Base-by-base conservation (phyloP, 306 rosid genomes). In the Purshia tridentata region DNA sequence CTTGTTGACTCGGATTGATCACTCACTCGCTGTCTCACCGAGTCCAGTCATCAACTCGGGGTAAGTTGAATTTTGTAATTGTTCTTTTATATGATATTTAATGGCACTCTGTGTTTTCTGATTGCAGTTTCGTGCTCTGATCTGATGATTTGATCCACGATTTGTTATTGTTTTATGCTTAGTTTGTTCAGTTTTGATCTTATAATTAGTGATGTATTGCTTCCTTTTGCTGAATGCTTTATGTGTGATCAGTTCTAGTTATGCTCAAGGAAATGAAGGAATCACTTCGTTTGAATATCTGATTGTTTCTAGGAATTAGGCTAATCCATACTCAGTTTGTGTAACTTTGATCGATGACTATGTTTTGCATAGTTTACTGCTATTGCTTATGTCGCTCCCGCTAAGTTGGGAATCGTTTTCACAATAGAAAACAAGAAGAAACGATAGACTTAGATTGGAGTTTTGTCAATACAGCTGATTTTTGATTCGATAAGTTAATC, bases 31-130 rank as follows among this genome's bases (percentile, higher is more conserved):
- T 49, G 3, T 53, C 49, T 45, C 56, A 22, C 78, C 81, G 81
- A 76, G 72, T 85, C 83, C 29, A 75, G 72, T 69, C 75, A 16
- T 44, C 67, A 54, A 67, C 88, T 85, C 56, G 55, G 72, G 68
- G 77, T 73, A 37, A 6, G 91, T 81, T 46, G 6, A 39, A 45
- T 23, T 23, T 23, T 58, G 14, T 6, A 40, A 35, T 53, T 18
- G n/a, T 49, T 20, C 29, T 20, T 49, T 11, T 49, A 6, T 49
- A 12, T 55, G 45, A 18, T 13, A 46, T 23, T 29, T 29, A 12
- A 47, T 58, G 46, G 12, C 67, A 22, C 35, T 70, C 4, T 41
- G 16, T 7, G 46, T 37, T 35, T 18, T 51, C 71, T 9, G 29
- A n/a, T 69, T 65, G 35, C 19, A 51, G 60, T 51, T 29, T 53